These are phyloP conservation scores for Corymbia citriodora DNA, from an alignment of 441 rosid genomes.

Conservation along the genomic window DNA sequence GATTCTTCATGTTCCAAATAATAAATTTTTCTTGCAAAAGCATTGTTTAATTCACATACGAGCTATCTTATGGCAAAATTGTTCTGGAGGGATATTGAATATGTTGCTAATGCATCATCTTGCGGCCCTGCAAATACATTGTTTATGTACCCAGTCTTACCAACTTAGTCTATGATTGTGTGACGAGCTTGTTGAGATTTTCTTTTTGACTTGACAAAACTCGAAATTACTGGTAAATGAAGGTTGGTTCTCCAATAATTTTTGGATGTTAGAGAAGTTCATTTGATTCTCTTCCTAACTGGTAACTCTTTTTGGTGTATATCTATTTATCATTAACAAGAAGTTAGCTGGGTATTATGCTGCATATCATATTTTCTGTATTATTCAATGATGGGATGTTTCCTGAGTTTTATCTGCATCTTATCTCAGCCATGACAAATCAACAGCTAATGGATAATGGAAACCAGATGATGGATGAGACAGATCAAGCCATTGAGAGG, in stretches of 20 bases:
- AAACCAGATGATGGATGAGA: slow-evolving; percentile 87
- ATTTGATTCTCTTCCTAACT: background rate
- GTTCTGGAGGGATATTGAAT: background rate
- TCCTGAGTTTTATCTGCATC: background rate
- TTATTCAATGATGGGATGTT: background rate
- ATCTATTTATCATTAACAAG: background rate
- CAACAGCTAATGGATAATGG: slow-evolving; percentile 77
- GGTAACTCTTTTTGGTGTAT: background rate
- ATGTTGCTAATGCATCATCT: background rate
- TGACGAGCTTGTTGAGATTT: background rate
- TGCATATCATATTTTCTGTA: background rate
- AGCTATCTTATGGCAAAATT: background rate
- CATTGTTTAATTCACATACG: background rate
- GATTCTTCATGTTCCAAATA: background rate
- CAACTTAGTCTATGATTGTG: background rate
- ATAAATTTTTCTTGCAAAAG: background rate
- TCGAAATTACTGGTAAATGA: background rate
- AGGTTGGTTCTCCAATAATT: background rate
- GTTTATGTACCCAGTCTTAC: background rate
- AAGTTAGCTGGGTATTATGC: background rate
- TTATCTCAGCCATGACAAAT: slow-evolving; percentile 70
- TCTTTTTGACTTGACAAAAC: background rate
- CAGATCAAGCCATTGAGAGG: slow-evolving; percentile 93
- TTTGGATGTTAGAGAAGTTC: background rate
- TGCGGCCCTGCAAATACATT: background rate